Conservation (phyloP, 2,329 filamentous ascomycete species). For the Diaporthe vaccinii region DNA sequence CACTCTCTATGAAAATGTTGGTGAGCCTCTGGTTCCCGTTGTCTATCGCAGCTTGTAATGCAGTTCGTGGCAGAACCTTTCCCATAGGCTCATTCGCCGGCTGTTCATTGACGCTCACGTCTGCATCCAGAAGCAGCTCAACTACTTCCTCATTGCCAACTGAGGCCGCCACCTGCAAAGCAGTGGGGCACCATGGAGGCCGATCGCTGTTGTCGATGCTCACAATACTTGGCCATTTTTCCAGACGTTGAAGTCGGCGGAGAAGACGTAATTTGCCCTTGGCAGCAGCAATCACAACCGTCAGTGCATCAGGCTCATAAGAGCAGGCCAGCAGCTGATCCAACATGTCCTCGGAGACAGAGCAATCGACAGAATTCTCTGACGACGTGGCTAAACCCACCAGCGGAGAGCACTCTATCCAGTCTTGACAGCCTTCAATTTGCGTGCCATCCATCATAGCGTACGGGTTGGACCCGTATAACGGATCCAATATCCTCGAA, state of each 20-base stretch:
- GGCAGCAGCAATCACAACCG: not conserved
- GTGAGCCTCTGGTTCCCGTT: fast-evolving
- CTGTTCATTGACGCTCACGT: not conserved
- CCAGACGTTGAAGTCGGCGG: not conserved
- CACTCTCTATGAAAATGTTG: not conserved
- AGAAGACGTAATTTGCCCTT: not conserved
- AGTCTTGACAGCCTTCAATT: not conserved
- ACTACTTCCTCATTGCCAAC: not conserved
- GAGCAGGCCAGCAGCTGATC: not conserved
- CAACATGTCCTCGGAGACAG: not conserved
- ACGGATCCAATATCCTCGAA: not conserved
- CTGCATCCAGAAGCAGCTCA: not conserved
- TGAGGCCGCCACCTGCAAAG: not conserved
- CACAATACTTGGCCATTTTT: not conserved
- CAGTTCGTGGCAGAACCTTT: not conserved
- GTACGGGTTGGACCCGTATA: fast-evolving
- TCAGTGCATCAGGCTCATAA: not conserved
- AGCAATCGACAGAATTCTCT: no score
- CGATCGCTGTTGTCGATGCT: not conserved
- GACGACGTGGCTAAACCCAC: not conserved
- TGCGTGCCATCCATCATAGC: no score
- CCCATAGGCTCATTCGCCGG: not conserved
- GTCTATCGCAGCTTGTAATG: not conserved
- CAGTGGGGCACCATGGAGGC: not conserved
- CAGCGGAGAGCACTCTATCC: not conserved